Evolutionary conservation across 306 rosid genomes (phyloP).

Genomic region (Glycine latifolia): DNA sequence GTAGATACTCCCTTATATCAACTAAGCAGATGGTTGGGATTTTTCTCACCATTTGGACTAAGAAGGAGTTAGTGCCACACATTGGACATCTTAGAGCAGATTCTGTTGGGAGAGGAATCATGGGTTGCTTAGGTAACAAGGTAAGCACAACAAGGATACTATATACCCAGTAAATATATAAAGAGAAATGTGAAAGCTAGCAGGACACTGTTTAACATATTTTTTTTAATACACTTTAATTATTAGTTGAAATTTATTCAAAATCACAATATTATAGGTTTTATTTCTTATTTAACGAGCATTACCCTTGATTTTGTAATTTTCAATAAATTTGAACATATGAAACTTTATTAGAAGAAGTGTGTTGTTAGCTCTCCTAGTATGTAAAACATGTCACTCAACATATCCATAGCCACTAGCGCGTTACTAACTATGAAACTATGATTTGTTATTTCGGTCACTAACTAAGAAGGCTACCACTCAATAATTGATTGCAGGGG

Average conservation of each 20-base stretch:
- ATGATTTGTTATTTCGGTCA: not conserved
- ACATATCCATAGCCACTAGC: not conserved
- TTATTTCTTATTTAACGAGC: not conserved
- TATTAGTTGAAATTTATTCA: no score
- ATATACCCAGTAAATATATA: not conserved
- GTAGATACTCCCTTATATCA: constrained; percentile 65
- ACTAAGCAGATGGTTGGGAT: constrained; percentile 98
- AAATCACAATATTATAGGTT: no score
- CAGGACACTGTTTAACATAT: no score
- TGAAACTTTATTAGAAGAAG: not conserved
- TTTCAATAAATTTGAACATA: not conserved
- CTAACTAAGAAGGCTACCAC: constrained; percentile 14
- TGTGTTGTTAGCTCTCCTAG: not conserved
- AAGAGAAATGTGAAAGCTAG: not conserved
- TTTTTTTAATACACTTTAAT: not conserved
- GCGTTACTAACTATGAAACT: not conserved
- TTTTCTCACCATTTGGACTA: constrained; percentile 82
- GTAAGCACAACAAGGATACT: constrained; percentile 43
- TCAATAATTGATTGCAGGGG: constrained; percentile 67
- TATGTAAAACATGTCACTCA: not conserved
- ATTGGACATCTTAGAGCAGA: constrained; percentile 87
- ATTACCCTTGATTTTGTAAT: not conserved
- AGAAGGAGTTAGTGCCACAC: constrained; percentile 77
- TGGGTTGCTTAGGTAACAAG: constrained; percentile 96
- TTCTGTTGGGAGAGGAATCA: constrained; percentile 88